These are phyloP conservation scores for Westerdykella aurantiaca DNA, from an alignment of 2,329 filamentous ascomycete species.

Conservation along the genomic window DNA sequence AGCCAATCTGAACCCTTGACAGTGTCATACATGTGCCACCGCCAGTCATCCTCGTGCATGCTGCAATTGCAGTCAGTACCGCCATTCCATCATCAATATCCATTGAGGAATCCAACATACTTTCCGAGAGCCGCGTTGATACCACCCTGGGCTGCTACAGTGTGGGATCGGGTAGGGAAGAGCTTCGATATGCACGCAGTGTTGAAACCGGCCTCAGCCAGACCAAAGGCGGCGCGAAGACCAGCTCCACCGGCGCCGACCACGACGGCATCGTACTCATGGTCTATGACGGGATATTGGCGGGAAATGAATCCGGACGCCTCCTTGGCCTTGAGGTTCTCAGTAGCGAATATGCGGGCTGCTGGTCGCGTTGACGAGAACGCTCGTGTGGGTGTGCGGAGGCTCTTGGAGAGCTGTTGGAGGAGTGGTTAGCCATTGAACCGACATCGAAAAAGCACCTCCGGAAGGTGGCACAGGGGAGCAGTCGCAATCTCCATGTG, in stretches of 20 bases:
- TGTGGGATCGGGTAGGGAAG: conserved; percentile 80
- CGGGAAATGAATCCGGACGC: conserved; percentile 77
- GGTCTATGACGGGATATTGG: conserved; percentile 97
- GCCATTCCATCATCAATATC: neutral
- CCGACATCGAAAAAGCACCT: neutral
- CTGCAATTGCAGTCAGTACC: conserved; percentile 26
- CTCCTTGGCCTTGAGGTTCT: conserved; percentile 86
- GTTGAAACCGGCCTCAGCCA: conserved; percentile 84
- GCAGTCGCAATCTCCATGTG: too few relatives aligned
- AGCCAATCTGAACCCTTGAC: conserved; percentile 98
- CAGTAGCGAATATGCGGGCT: conserved; percentile 79
- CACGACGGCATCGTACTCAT: conserved; percentile 97
- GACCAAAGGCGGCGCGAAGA: conserved; percentile 76
- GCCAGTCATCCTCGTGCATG: conserved; percentile 98
- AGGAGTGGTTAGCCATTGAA: conserved; percentile 27
- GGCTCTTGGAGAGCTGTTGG: conserved; percentile 56
- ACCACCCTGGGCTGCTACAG: conserved; percentile 69
- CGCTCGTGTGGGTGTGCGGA: conserved; percentile 62
- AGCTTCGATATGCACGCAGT: conserved; percentile 82
- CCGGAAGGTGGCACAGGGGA: neutral
- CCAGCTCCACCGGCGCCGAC: conserved; percentile 79
- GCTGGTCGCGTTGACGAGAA: conserved; percentile 84
- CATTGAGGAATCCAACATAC: conserved; percentile 23
- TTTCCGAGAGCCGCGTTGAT: conserved; percentile 87
- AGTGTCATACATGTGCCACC: conserved; percentile 99